Evolutionary conservation across 371 early-diverging fungal species (phyloP), one percentile per base, ranked within the genome.

Genomic region (Mortierella sp.): DNA sequence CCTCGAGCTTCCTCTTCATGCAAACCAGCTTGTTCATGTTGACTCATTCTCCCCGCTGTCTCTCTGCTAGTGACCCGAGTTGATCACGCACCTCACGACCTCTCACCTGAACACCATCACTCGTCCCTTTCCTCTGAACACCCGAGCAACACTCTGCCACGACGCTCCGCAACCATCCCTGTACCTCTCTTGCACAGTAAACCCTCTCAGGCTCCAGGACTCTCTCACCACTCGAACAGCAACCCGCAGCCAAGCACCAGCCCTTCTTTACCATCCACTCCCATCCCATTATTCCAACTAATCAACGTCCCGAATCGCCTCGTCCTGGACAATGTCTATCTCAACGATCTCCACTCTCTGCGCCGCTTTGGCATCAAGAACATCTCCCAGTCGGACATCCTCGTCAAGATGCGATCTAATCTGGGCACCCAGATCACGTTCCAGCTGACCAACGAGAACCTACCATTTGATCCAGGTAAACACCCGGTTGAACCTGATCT

Each of bases 381-480:
- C 79, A 74, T 85, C 31, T 87, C 88, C 21, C 73, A 83, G 22
- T 74, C 80, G 14, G 69, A 81, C 21, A 80, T 94, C 29, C 65
- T 85, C 21, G 86, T 95, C 40, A 92, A 93, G 78, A 83, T 95
- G 81, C 84, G 94, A 29, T 91, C 93, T 21, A 94, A 92, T 67
- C 81, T 96, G 40, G 90, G 92, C 12, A 78, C 82, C 19, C 95
- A 96, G 77, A 86, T 96, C 46, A 90, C 92, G 13, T 96, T 95
- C 79, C 96, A 96, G 73, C 84, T 93, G 17, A 81, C 86, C 19
- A 96, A 96, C 78, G 96, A 96, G 71, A 96, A 96, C 79, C 74
- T 93, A 14, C 86, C 86, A 71, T 60, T 68, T 44, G 76, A 74
- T 60, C 56, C 76, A 63, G 68, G 68, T 74, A 60, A 24, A 13